Percentiles rank a stretch among this genome's conserved stretches.
Evolutionary conservation across 2,329 filamentous ascomycete species (phyloP).

Genomic region (Alternaria angustiovoidea): DNA sequence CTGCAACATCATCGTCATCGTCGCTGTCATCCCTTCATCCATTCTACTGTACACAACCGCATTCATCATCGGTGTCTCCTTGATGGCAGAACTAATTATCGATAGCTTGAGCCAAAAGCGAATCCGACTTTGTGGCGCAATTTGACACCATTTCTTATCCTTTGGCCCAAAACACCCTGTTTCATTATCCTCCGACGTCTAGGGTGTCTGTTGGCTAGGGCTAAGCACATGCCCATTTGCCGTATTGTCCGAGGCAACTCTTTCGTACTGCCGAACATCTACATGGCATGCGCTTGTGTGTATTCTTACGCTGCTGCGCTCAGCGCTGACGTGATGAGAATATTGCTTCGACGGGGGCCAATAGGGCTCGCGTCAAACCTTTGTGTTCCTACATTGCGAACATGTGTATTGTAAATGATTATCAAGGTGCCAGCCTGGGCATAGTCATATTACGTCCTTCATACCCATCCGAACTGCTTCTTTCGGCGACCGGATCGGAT

Average conservation of each 20-base stretch:
- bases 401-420: background rate
- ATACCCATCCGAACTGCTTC: background rate
- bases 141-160: background rate
- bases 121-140: background rate
- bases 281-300: background rate
- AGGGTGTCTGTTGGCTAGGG: background rate
- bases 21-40: background rate
- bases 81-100: background rate
- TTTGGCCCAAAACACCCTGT: background rate
- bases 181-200: constrained; percentile 23
- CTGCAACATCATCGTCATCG: background rate
- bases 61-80: background rate
- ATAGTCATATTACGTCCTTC: background rate
- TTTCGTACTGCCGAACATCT: background rate
- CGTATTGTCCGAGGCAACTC: background rate
- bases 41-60: background rate
- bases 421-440: background rate
- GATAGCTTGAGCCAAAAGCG: background rate
- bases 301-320: background rate
- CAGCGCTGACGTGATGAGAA: background rate
- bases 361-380: background rate
- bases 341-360: background rate
- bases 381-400: background rate
- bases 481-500: background rate
- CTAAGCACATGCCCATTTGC: background rate